Evolutionary conservation across 2,329 filamentous ascomycete genomes (phyloP), one percentile per base, ranked within the genome.

Genomic region (Neoascochyta sp.): DNA sequence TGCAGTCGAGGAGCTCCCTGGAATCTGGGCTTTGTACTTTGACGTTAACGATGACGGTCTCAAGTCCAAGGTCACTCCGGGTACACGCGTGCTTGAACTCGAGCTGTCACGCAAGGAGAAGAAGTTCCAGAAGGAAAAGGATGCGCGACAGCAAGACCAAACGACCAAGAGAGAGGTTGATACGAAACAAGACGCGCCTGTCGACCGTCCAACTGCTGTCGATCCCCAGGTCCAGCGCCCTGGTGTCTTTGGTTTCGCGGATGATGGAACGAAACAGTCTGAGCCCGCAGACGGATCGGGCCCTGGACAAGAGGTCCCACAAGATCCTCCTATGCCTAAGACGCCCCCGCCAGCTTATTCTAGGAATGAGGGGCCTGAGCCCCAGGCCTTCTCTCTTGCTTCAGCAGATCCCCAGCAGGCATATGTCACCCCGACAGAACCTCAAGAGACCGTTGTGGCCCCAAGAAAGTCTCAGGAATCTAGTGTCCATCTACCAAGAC

Each of bases 61-160:
- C 9, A 38, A 28, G 9, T 41, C 43, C 1, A 76, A 72, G 44
- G 55, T 77, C 3, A 61, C 65, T 1, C 52, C 60, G 27, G 71
- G 68, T 3, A 71, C 66, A 3, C 61, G 68, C 9, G 68, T 78
- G 1, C 60, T 80, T 5, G 76, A 79, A 30, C 54, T 80, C 3
- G 74, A 78, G 48, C 53, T 80, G 14, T 62, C 62, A 2, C 63
- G 75, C 8, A 68, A 68, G 12, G 76, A 80, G 48, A 71, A 68
- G 54, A 64, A 65, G 32, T 64, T 52, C 33, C 39, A 51, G 34
- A 60, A 53, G 30, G 56, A 60, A 16, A 17, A 16, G 1, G 36
- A 39, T 5, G 46, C 24, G 2, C 43, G 54, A 14, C 40, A 54
- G 22, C 34, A 52, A 12, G 55, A 60, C 24, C 59, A 61, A 31